A percentile compares a stretch with the other conserved stretches of the same genome.
phyloP scores from a whole-genome alignment of 805 yeast species.

The Suhomyces prunicola region DNA sequence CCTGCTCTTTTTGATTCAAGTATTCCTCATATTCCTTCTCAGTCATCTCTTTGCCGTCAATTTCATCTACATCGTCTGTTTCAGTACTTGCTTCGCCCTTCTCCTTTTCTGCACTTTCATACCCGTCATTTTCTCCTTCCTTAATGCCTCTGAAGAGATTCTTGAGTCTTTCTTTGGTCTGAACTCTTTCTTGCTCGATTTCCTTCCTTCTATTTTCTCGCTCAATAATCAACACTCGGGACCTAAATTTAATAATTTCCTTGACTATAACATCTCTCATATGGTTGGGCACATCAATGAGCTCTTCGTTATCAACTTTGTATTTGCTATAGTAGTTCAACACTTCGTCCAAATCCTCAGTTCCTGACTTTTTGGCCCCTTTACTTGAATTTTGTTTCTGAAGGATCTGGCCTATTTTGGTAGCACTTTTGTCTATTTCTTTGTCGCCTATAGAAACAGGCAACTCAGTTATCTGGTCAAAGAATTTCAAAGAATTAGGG shows the following conservation, averaged over 20 bases:
- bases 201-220: slow-evolving; percentile 49
- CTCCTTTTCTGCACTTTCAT: neutral
- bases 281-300: slow-evolving; percentile 54
- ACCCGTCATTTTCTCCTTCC: slow-evolving; percentile 6
- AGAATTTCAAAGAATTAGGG: neutral
- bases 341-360: slow-evolving; percentile 36
- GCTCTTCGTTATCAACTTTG: slow-evolving; percentile 54
- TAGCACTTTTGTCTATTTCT: neutral
- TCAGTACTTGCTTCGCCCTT: neutral
- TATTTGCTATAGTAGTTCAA: slow-evolving; percentile 39
- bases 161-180: slow-evolving; percentile 47
- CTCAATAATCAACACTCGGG: slow-evolving; percentile 52
- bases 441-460: neutral
- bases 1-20: slow-evolving; percentile 20
- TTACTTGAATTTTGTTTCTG: slow-evolving; percentile 10
- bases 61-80: neutral
- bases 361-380: slow-evolving; percentile 20
- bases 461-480: neutral
- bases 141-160: slow-evolving; percentile 39
- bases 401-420: slow-evolving; percentile 4
- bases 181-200: slow-evolving; percentile 44
- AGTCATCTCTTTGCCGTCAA: slow-evolving; percentile 11
- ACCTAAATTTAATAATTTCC: slow-evolving; percentile 55
- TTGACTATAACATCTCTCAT: slow-evolving; percentile 50
- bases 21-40: slow-evolving; percentile 19